Percentiles rank a stretch among this genome's conserved stretches.
These are phyloP conservation scores for Psophocarpus tetragonolobus DNA, from an alignment of 306 rosid genomes.

Conservation along the genomic window DNA sequence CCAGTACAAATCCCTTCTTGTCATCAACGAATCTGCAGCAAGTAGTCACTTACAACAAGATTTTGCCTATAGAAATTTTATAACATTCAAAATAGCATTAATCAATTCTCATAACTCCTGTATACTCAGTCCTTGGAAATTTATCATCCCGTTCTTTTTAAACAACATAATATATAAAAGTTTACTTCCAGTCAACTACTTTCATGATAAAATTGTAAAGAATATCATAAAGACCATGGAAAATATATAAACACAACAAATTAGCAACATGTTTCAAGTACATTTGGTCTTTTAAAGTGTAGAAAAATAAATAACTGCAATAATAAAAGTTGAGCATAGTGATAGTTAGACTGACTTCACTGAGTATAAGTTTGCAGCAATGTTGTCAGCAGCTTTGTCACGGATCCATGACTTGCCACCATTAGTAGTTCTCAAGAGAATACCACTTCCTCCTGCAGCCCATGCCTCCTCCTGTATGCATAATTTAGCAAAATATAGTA, in stretches of 20 bases:
- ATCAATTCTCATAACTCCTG: slow-evolving; percentile 6
- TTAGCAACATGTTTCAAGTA: background rate
- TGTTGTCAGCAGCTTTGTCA: slow-evolving; percentile 96
- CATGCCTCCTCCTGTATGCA: slow-evolving; percentile 89
- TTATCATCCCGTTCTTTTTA: slow-evolving; percentile 9
- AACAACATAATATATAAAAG: slow-evolving; percentile 12
- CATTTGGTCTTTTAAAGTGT: slow-evolving; percentile 16
- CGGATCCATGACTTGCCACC: slow-evolving; percentile 96
- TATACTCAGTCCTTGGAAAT: background rate
- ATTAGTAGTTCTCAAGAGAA: slow-evolving; percentile 80
- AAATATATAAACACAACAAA: background rate
- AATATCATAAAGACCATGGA: slow-evolving; percentile 6
- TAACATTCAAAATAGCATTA: slow-evolving; percentile 11
- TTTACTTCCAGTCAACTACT: background rate
- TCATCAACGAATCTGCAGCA: slow-evolving; percentile 77
- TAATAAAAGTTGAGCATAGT: slow-evolving; percentile 11
- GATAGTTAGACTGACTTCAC: slow-evolving; percentile 72
- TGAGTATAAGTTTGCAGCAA: slow-evolving; percentile 93
- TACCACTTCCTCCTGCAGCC: slow-evolving; percentile 99
- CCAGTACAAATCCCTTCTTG: slow-evolving; percentile 87
- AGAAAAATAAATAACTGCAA: background rate
- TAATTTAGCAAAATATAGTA: slow-evolving; percentile 16
- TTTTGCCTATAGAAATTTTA: background rate
- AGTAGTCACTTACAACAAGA: slow-evolving; percentile 11
- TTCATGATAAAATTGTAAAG: background rate